Base-by-base conservation (phyloP, 768 basidiomycete species). In the Kwoniella botswanensis region DNA sequence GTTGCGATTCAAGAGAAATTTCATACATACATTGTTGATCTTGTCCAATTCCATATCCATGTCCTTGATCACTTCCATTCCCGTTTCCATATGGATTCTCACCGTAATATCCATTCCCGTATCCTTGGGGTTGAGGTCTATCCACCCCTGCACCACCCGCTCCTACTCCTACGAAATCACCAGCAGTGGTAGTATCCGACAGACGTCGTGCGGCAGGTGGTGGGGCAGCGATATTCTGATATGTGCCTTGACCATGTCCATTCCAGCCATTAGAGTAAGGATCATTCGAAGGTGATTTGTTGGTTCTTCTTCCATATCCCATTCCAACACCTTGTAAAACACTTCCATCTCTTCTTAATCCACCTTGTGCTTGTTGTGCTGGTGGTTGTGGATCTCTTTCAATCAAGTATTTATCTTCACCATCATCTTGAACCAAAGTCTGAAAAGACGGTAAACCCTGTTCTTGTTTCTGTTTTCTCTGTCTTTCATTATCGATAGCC, bases 381-480 rank as follows among this genome's bases (percentile, higher is more conserved):
- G 64, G 63, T 1, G 52, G 50, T 24, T 68, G 67, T 18, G 54
- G 63, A 29, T 73, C 26, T 11, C 74, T 69, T 29, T 80, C 81
- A 12, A 79, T 63, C 15, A 79, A 62, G 53, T 79, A 79, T 55
- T 81, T 76, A 60, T 82, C 78, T 43, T 80, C 76, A 1, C 43
- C 66, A 59, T 74, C 71, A 21, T 75, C 64, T 21, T 74, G 78
- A 2, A 80, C 58, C 4, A 72, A 54, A 22, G 77, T 71, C 41
- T 74, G 74, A 68, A 81, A 81, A 15, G 53, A 65, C 10, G 79
- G 79, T 59, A 82, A 60, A 15, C 71, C 77, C 50, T 79, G 76
- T 67, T 82, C 81, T 65, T 79, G 75, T 60, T 76, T 76, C 43
- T 77, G 75, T 65, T 79, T 77, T 29, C 80, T 57, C 24, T 70